These are phyloP conservation scores for Coniochaeta sp. DNA, from an alignment of 2,329 filamentous ascomycete species.

Conservation along the genomic window DNA sequence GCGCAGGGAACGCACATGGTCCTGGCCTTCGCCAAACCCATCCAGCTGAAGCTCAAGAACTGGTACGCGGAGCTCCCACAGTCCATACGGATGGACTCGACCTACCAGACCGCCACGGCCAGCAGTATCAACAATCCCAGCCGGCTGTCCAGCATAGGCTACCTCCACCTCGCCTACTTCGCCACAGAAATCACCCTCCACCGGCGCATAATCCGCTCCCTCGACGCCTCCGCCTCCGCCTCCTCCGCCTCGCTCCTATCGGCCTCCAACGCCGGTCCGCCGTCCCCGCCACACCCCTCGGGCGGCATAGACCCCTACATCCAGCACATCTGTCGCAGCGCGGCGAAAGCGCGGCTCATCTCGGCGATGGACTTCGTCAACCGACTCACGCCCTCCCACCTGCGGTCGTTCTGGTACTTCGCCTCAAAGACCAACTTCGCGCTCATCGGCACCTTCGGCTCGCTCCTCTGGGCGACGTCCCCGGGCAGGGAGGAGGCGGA, in stretches of 20 bases:
- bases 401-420: slow-evolving; percentile 91
- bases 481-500: slow-evolving; percentile 83
- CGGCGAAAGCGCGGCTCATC: slow-evolving; percentile 88
- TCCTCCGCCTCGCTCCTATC: slow-evolving; percentile 12
- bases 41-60: slow-evolving; percentile 75
- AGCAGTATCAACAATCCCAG: slow-evolving; percentile 27
- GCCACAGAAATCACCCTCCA: slow-evolving; percentile 92
- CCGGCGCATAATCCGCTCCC: slow-evolving; percentile 78
- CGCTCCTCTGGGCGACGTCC: slow-evolving; percentile 81
- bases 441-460: slow-evolving; percentile 88
- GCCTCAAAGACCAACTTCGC: slow-evolving; percentile 87
- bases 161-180: slow-evolving; percentile 87
- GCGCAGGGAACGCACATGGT: slow-evolving; percentile 65
- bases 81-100: slow-evolving; percentile 58
- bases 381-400: slow-evolving; percentile 75
- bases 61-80: slow-evolving; percentile 69
- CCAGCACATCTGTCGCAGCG: slow-evolving; percentile 85
- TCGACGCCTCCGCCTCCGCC: slow-evolving; percentile 36
- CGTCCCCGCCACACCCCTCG: slow-evolving; percentile 15
- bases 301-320: slow-evolving; percentile 66
- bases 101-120: slow-evolving; percentile 28
- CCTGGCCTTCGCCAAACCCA: slow-evolving; percentile 69
- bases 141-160: slow-evolving; percentile 58
- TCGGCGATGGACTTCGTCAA: slow-evolving; percentile 98
- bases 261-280: slow-evolving; percentile 23